Conservation (phyloP, 2,329 filamentous ascomycete genomes). For the Colletotrichum coccodes region DNA sequence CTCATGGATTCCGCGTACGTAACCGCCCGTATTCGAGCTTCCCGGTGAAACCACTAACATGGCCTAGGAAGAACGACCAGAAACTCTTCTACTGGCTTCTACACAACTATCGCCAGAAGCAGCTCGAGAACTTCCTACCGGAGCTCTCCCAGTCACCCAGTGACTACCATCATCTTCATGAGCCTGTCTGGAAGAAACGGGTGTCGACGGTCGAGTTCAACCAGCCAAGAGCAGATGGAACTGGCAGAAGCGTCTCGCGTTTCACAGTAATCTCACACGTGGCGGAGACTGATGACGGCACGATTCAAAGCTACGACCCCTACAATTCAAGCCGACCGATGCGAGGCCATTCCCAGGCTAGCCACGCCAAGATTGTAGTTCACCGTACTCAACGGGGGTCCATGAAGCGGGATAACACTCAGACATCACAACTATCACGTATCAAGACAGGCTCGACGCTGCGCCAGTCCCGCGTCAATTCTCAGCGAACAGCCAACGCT, state of each 20-base stretch:
- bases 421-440: conserved; percentile 45
- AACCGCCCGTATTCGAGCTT: not conserved
- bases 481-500: conserved; percentile 43
- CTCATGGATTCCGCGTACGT: conserved; percentile 53
- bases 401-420: conserved; percentile 42
- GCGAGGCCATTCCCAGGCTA: conserved; percentile 57
- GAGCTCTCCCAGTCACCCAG: conserved; percentile 86
- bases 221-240: conserved; percentile 54
- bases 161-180: conserved; percentile 86
- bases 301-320: conserved; percentile 80
- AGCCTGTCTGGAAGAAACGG: conserved; percentile 66
- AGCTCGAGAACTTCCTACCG: conserved; percentile 87
- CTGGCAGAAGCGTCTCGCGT: conserved; percentile 65
- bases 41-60: conserved; percentile 36
- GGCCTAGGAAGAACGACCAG: conserved; percentile 81
- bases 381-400: conserved; percentile 57
- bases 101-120: conserved; percentile 82
- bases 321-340: conserved; percentile 74
- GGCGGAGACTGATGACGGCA: conserved; percentile 60
- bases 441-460: conserved; percentile 47
- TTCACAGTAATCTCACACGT: conserved; percentile 75
- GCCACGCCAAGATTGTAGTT: conserved; percentile 75
- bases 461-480: conserved; percentile 39
- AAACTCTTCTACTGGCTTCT: conserved; percentile 93
- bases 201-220: conserved; percentile 71